Evolutionary conservation across 2,329 filamentous ascomycete genomes (phyloP), one percentile per base, ranked within the genome.

Genomic region (Epichloe scottii): DNA sequence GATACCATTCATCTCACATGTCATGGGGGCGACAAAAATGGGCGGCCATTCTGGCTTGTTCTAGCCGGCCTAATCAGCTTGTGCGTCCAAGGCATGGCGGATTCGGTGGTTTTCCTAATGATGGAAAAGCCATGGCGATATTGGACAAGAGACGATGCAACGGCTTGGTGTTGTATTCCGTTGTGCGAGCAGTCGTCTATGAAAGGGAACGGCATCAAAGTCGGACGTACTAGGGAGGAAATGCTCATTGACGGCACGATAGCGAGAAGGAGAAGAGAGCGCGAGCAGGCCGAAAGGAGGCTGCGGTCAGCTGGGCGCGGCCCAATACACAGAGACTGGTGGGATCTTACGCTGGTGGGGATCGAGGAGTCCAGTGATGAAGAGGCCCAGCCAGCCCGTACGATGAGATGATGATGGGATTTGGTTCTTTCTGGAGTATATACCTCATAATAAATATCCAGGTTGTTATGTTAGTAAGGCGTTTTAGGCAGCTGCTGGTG

Each of bases 61-160:
- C 62, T 82, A 6, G 59, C 79, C 23, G 73, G 71, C 54, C 73
- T 80, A 4, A 68, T 81, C 46, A 84, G 74, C 58, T 62, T 88
- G 34, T 78, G 74, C 45, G 71, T 78, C 37, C 84, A 89, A 64
- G 85, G 85, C 2, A 72, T 79, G 1, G 79, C 81, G 1, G 83
- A 90, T 60, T 81, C 82, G 54, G 64, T 76, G 51, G 74, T 90
- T 21, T 90, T 90, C 64, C 77, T 75, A 33, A 69, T 77, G 33
- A 76, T 84, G 43, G 87, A 91, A 63, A 80, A 79, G 61, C 86
- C 86, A 0, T 90, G 85, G 85, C 57, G 57, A 62, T 17, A 42
- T 58, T 51, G 23, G 50, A 56, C 50, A 51, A 58, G 48, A 33
- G 43, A 48, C 26, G 43, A 42, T 38, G 40, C 44, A 8, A 34